phyloP scores from a whole-genome alignment of 306 rosid species.

The Ormosia emarginata region DNA sequence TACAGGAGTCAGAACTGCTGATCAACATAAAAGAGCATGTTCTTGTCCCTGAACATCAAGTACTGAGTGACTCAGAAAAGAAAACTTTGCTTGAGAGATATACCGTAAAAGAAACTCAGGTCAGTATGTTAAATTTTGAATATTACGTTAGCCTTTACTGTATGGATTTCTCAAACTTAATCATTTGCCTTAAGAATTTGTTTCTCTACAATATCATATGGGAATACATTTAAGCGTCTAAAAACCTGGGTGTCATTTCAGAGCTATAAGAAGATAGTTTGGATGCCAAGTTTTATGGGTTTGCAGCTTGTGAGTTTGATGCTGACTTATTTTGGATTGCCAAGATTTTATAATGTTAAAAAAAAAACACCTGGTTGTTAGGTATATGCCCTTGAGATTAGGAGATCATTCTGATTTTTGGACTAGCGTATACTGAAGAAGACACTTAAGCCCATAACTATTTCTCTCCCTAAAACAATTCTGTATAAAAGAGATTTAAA shows the following conservation, averaged over 20 bases:
- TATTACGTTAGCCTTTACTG: neutral
- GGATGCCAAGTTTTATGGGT: neutral
- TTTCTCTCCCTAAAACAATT: neutral
- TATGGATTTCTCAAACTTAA: neutral
- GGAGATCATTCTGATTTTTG: neutral
- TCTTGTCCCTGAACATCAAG: constrained; percentile 74
- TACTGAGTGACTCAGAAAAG: constrained; percentile 62
- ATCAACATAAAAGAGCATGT: constrained; percentile 66
- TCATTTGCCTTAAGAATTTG: neutral
- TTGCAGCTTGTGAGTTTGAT: neutral
- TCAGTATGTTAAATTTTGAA: constrained; percentile 6
- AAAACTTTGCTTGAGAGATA: constrained; percentile 80
- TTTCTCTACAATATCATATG: neutral
- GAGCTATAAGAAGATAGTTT: neutral
- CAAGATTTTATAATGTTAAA: neutral
- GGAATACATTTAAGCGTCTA: neutral
- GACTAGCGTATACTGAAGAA: neutral
- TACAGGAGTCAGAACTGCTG: constrained; percentile 76
- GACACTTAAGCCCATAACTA: neutral
- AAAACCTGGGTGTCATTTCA: neutral
- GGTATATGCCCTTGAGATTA: neutral
- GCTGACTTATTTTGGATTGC: neutral
- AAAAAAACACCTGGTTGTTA: neutral
- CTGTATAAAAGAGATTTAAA: neutral
- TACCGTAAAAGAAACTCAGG: constrained; percentile 86